Evolutionary conservation across 2,329 filamentous ascomycete species (phyloP).

Genomic region (Lachnellula cervina): DNA sequence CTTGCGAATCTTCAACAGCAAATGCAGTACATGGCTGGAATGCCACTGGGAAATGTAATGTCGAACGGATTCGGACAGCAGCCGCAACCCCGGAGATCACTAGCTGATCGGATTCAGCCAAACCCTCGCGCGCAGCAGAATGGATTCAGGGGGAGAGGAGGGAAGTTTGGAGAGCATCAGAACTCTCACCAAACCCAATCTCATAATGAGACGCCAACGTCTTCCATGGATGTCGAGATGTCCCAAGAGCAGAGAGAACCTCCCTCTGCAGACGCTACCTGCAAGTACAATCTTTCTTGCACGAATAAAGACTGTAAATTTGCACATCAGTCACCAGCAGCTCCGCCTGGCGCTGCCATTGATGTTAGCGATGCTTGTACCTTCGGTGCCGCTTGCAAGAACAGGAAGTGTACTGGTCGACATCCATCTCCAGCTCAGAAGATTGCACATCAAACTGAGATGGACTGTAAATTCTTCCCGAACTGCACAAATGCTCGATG

Average conservation of each 20-base stretch:
- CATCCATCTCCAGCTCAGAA: slow-evolving; percentile 88
- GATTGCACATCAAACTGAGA: slow-evolving; percentile 71
- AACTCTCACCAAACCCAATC: slow-evolving; percentile 4
- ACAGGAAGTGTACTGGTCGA: slow-evolving; percentile 84
- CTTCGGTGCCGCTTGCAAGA: slow-evolving; percentile 90
- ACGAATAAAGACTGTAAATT: slow-evolving; percentile 87
- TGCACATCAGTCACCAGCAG: slow-evolving; percentile 89
- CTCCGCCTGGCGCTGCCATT: slow-evolving; percentile 69
- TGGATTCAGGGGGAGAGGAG: slow-evolving; percentile 18
- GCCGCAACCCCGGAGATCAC: slow-evolving; percentile 50
- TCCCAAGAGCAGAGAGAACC: slow-evolving; percentile 42
- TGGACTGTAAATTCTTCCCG: slow-evolving; percentile 86
- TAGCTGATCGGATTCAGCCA: slow-evolving; percentile 68
- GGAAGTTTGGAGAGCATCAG: slow-evolving; percentile 19
- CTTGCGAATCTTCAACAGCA: slow-evolving; percentile 81
- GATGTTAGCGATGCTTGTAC: slow-evolving; percentile 77
- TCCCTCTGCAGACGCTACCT: slow-evolving; percentile 65
- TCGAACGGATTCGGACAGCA: slow-evolving; percentile 36
- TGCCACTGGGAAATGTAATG: slow-evolving; percentile 43
- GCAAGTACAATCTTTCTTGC: slow-evolving; percentile 86
- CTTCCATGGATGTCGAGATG: slow-evolving; percentile 59
- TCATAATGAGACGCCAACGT: slow-evolving; percentile 15
- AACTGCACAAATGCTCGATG: slow-evolving; percentile 87
- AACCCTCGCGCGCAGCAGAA: slow-evolving; percentile 21
- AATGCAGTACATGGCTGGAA: slow-evolving; percentile 76